Conservation (phyloP, 495 filamentous ascomycete genomes). For the Neurospora cerealis region DNA sequence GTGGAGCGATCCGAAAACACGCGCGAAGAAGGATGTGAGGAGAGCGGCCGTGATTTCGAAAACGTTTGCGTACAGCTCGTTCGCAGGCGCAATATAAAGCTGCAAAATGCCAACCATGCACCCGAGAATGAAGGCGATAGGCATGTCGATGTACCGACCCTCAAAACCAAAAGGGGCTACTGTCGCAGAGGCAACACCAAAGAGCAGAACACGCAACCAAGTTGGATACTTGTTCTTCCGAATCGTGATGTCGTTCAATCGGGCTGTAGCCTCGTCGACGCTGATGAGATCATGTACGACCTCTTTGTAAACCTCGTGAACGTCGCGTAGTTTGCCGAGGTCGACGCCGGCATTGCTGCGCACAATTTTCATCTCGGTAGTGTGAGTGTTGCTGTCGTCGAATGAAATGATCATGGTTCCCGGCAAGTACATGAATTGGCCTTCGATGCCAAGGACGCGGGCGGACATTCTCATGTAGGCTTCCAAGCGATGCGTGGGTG, state of each 20-base stretch:
- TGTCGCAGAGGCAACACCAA: constrained; percentile 69
- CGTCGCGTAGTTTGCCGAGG: constrained; percentile 72
- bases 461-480: constrained; percentile 86
- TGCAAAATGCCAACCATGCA: constrained; percentile 74
- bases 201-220: constrained; percentile 70
- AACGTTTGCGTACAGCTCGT: constrained; percentile 75
- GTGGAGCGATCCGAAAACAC: constrained; percentile 75
- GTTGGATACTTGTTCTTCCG: constrained; percentile 52
- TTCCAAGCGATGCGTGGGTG: constrained; percentile 67
- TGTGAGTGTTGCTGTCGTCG: constrained; percentile 81
- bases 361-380: constrained; percentile 86
- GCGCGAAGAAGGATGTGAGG: constrained; percentile 78
- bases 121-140: constrained; percentile 77
- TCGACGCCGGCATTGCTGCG: constrained; percentile 68
- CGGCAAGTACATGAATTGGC: constrained; percentile 85
- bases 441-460: constrained; percentile 79
- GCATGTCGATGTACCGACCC: constrained; percentile 78
- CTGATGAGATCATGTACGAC: constrained; percentile 83
- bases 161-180: constrained; percentile 88
- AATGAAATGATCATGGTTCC: constrained; percentile 96
- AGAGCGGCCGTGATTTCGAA: constrained; percentile 87
- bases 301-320: constrained; percentile 86
- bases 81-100: constrained; percentile 66
- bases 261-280: constrained; percentile 69
- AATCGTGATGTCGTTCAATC: constrained; percentile 56